Conservation (phyloP, 1,284 basidiomycete genomes). For the Cutaneotrichosporon dermatis region DNA sequence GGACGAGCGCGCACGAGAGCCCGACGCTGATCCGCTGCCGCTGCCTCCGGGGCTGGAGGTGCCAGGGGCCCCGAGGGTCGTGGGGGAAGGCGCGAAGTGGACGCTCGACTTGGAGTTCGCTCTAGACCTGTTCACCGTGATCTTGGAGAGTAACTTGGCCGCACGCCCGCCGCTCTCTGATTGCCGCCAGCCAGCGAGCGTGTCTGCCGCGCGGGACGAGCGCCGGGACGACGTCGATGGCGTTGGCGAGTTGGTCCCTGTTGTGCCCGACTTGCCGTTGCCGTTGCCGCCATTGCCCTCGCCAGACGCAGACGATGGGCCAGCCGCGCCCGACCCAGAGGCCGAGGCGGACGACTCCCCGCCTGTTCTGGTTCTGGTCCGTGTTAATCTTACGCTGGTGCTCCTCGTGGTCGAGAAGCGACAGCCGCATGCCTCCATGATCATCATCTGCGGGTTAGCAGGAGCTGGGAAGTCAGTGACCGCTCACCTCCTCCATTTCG, state of each 20-base stretch:
- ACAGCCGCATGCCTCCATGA: conserved; percentile 98
- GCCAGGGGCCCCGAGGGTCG: conserved; percentile 4
- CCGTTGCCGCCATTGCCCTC: neutral
- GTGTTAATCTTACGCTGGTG: conserved; percentile 41
- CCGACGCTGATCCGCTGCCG: neutral
- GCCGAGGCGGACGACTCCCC: neutral
- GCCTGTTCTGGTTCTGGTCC: conserved; percentile 21
- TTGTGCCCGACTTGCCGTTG: neutral
- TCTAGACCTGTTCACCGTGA: conserved; percentile 21
- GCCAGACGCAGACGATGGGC: neutral
- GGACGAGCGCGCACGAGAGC: conserved; percentile 6
- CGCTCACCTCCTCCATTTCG: conserved; percentile 79
- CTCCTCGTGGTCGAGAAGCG: conserved; percentile 77
- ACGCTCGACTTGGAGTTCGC: conserved; percentile 23
- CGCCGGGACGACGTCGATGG: conserved; percentile 13
- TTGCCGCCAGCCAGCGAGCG: conserved; percentile 20
- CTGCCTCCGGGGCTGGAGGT: neutral
- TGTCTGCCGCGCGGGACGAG: conserved; percentile 15
- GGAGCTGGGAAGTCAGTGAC: neutral
- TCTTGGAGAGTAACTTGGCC: conserved; percentile 35
- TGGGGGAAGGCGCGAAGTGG: conserved; percentile 20
- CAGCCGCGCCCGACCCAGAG: neutral
- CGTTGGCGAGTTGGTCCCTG: conserved; percentile 5
- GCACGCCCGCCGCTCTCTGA: conserved; percentile 15
- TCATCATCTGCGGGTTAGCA: conserved; percentile 66